Percentiles rank a stretch among this genome's conserved stretches.
Evolutionary conservation across 805 yeast genomes (phyloP).

Genomic region (Yamadazyma paraphyllophila): DNA sequence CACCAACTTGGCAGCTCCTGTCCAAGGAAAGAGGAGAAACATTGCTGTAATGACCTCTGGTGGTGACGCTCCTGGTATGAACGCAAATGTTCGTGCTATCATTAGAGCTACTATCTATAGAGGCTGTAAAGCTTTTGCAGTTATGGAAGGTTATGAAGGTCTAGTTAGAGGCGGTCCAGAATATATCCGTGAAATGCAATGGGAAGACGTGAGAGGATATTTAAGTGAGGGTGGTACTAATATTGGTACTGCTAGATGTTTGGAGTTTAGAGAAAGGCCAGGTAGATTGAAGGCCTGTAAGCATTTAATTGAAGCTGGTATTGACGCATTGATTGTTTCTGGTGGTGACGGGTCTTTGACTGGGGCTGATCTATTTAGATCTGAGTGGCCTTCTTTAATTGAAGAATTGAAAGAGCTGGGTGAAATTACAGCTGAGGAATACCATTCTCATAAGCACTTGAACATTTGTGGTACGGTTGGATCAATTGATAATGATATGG

Average conservation of each 20-base stretch:
- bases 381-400: constrained; percentile 90
- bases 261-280: constrained; percentile 76
- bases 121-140: constrained; percentile 88
- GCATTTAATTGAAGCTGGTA: constrained; percentile 81
- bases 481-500: constrained; percentile 97
- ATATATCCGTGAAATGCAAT: constrained; percentile 69
- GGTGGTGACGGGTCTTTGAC: constrained; percentile 99
- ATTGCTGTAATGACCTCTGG: constrained; percentile 98
- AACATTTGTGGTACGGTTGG: constrained; percentile 95
- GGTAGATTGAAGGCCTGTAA: constrained; percentile 84
- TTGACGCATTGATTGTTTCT: constrained; percentile 92
- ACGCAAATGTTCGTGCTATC: constrained; percentile 92
- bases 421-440: constrained; percentile 56
- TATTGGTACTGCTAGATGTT: constrained; percentile 94
- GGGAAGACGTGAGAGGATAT: constrained; percentile 97
- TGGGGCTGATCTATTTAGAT: constrained; percentile 92
- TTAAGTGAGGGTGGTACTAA: constrained; percentile 90
- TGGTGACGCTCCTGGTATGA: constrained; percentile 99
- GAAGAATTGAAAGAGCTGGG: constrained; percentile 62
- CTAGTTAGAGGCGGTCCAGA: constrained; percentile 79
- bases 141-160: constrained; percentile 94
- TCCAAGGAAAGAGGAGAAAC: constrained; percentile 39
- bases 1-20: constrained; percentile 12
- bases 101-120: constrained; percentile 86
- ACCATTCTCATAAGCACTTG: constrained; percentile 62